These are phyloP conservation scores for Beauveria australis DNA, from an alignment of 2,329 filamentous ascomycete species.

Conservation along the genomic window DNA sequence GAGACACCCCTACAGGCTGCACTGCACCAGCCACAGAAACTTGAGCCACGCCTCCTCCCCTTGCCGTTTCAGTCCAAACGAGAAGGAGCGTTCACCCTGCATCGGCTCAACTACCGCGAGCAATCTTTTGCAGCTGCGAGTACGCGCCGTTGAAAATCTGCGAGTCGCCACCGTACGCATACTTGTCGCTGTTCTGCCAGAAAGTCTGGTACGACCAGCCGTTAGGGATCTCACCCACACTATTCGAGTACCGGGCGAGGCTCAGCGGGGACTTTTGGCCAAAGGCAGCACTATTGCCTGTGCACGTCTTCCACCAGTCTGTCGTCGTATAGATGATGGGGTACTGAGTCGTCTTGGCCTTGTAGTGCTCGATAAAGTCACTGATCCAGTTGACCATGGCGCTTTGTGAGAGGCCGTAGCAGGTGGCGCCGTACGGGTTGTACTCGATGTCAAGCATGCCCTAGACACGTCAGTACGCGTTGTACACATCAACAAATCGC, in stretches of 20 bases:
- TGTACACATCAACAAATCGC: neutral
- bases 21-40: neutral
- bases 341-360: constrained; percentile 35
- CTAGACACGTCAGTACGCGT: neutral
- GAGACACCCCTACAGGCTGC: neutral
- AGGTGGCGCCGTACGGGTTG: constrained; percentile 28
- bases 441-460: constrained; percentile 50
- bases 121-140: constrained; percentile 17
- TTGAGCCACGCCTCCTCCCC: neutral
- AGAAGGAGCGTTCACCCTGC: neutral
- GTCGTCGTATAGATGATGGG: constrained; percentile 46
- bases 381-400: constrained; percentile 44
- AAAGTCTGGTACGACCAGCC: constrained; percentile 46
- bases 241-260: constrained; percentile 35
- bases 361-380: constrained; percentile 44
- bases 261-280: constrained; percentile 37
- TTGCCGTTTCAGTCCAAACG: neutral
- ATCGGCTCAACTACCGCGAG: constrained; percentile 6
- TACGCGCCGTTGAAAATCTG: constrained; percentile 18
- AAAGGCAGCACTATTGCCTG: constrained; percentile 40
- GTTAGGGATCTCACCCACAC: constrained; percentile 36
- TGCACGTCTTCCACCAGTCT: constrained; percentile 47
- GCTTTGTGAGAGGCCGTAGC: constrained; percentile 37
- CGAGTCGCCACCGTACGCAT: constrained; percentile 16
- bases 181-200: constrained; percentile 26